These are phyloP conservation scores for Pyrus communis DNA, from an alignment of 306 rosid genomes.

Conservation along the genomic window DNA sequence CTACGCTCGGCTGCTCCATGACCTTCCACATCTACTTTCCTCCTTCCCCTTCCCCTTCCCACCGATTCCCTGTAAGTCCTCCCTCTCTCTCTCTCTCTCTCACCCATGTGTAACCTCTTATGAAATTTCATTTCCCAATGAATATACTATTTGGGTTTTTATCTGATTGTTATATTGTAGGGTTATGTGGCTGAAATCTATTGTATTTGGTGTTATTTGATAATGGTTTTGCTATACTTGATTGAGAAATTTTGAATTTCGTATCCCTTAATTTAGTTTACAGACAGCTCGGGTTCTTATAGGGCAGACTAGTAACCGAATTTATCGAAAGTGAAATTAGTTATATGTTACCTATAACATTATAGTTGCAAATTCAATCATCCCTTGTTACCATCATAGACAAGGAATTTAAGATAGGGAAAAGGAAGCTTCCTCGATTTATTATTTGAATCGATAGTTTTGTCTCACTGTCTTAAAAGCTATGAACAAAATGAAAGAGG, in stretches of 20 bases:
- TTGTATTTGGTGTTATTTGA: not conserved
- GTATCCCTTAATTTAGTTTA: not conserved
- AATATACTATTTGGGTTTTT: not conserved
- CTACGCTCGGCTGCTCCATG: constrained; percentile 88
- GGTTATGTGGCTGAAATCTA: not conserved
- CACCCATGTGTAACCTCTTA: not conserved
- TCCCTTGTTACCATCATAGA: not conserved
- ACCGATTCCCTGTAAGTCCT: constrained; percentile 63
- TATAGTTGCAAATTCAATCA: not conserved
- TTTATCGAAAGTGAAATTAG: not conserved
- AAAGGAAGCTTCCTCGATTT: not conserved
- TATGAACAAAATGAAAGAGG: not conserved
- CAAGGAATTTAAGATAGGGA: not conserved
- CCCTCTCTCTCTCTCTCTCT: not conserved
- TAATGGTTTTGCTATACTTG: not conserved
- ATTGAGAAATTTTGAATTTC: not conserved
- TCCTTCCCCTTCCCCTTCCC: constrained; percentile 49
- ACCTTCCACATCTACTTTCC: constrained; percentile 80
- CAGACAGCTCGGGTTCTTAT: not conserved
- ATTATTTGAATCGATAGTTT: not conserved
- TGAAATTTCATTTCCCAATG: not conserved
- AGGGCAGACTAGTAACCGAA: not conserved
- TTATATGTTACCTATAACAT: not conserved
- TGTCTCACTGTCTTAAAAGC: not conserved
- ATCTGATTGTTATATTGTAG: not conserved